Evolutionary conservation across 2,329 filamentous ascomycete species (phyloP), one percentile per base, ranked within the genome.

Genomic region (Xylariales sp.): DNA sequence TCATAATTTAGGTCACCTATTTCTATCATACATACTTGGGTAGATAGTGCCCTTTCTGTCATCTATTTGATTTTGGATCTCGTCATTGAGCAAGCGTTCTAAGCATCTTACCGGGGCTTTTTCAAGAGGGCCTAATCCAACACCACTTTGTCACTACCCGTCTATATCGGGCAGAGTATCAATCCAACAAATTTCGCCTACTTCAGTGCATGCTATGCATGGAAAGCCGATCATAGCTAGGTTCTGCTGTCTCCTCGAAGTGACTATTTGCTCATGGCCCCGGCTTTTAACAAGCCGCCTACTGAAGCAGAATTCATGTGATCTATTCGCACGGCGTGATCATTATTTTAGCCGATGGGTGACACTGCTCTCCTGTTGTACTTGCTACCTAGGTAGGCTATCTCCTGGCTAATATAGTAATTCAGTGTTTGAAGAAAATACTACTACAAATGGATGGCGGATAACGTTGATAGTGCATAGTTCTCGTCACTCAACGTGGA

Each of bases 1-100:
- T 23, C 23, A 23, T 23, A 23, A 23, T 23, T 23, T 23, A 23
- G 23, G 23, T 23, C 23, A 23, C 23, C 2, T 23, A 23, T 23
- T 23, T 23, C 23, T 23, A 34, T n/a, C 32, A 64, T 8, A 45
- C n/a, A 43, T 41, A 41, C 8, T 23, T 23, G 23, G 23, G 23
- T 23, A 23, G 23, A 23, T 5, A 14, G 9, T 5, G 12, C n/a
- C n/a, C 5, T 7, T 12, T 23, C 18, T 8, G 5, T 41, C 39
- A 12, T 41, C n/a, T 2, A 48, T 48, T 39, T 54, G 18, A 54
- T 53, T 53, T 23, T 8, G 12, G 8, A 39, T 39, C 32, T 39
- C 32, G n/a, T 54, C 32, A 39, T 53, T 18, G 14, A 53, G 50
- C 50, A 53, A n/a, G 50, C 50, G 18, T 41, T 41, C 28, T 18